Conservation (phyloP, 1,284 basidiomycete genomes). For the Boletus sp. region DNA sequence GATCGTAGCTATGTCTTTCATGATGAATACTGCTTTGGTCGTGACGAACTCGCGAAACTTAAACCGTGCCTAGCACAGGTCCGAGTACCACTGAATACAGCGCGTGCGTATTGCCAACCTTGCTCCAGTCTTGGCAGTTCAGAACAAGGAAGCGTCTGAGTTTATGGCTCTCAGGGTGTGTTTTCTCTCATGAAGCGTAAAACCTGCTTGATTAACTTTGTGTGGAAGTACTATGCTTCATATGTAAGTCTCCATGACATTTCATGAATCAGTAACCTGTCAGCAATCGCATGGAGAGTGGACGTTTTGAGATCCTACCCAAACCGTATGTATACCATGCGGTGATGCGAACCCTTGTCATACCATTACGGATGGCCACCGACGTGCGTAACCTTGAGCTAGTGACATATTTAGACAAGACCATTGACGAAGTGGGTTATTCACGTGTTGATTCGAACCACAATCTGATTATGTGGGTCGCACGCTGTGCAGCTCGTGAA, state of each 20-base stretch:
- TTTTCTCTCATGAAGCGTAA: background rate
- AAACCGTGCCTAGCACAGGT: constrained; percentile 50
- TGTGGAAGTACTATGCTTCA: constrained; percentile 69
- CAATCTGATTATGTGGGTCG: constrained; percentile 37
- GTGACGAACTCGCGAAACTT: constrained; percentile 15
- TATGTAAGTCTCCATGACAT: constrained; percentile 47
- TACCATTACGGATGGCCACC: constrained; percentile 72
- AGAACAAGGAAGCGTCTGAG: constrained; percentile 84
- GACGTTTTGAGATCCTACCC: constrained; percentile 68
- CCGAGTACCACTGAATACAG: constrained; percentile 88
- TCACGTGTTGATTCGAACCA: background rate
- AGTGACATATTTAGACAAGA: constrained; percentile 65
- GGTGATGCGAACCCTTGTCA: constrained; percentile 75
- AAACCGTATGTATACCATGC: constrained; percentile 83
- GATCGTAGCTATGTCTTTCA: constrained; percentile 68
- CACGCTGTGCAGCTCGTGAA: constrained; percentile 53
- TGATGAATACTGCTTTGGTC: constrained; percentile 43
- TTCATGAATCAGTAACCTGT: background rate
- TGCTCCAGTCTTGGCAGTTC: constrained; percentile 70
- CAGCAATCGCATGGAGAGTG: constrained; percentile 71
- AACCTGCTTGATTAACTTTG: constrained; percentile 5
- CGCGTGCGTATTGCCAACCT: constrained; percentile 47
- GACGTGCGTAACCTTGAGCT: constrained; percentile 68
- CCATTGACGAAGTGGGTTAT: constrained; percentile 62
- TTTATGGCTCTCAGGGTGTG: constrained; percentile 74